Evolutionary conservation across 75 land plant genomes (phyloP).

Genomic region (Larix kaempferi): DNA sequence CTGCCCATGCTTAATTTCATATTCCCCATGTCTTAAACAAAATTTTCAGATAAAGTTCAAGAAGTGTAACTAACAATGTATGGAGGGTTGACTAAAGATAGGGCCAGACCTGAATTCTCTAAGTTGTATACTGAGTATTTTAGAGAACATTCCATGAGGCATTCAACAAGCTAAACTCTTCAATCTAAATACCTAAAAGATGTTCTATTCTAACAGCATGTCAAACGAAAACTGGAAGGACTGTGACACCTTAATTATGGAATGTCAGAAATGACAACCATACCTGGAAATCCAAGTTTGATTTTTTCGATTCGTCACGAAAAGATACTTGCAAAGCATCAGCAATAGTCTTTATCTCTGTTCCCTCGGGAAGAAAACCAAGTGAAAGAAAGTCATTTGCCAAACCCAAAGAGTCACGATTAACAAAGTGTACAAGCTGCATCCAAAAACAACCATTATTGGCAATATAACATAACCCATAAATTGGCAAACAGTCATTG

Average conservation of each 20-base stretch:
- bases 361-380: conserved; percentile 90
- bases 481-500: no score
- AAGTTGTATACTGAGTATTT: no score
- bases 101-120: no score
- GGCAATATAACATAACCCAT: no score
- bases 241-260: background rate
- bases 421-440: conserved; percentile 97
- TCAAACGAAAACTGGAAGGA: background rate
- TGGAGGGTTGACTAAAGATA: no score
- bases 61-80: no score
- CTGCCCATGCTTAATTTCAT: no score
- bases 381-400: conserved; percentile 90
- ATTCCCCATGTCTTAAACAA: no score
- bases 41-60: no score
- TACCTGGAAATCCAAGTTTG: conserved; percentile 93
- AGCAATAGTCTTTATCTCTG: conserved; percentile 56
- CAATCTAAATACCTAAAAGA: background rate
- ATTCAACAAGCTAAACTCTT: background rate
- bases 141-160: no score
- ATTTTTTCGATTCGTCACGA: conserved; percentile 57
- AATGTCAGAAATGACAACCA: background rate
- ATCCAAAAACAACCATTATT: conserved; percentile 3
- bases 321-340: conserved; percentile 74
- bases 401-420: conserved; percentile 88
- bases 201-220: background rate